A percentile compares a stretch with the other conserved stretches of the same genome.
These are phyloP conservation scores for Achaetomium macrosporum DNA, from an alignment of 2,329 filamentous ascomycete species.

Conservation along the genomic window DNA sequence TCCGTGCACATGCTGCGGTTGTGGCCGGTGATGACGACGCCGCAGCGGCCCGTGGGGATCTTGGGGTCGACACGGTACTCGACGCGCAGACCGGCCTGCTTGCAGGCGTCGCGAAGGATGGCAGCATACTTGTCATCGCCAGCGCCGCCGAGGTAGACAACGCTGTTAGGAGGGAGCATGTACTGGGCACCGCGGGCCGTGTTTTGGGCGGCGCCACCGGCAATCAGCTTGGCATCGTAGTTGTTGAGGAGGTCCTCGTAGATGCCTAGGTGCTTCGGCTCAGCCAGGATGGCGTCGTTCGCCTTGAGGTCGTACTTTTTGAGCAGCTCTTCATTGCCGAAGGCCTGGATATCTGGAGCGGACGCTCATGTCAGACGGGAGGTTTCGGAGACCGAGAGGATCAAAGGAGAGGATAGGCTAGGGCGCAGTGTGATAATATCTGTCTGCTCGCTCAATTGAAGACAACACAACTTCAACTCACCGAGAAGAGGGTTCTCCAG, in stretches of 20 bases:
- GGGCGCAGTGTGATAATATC: neutral
- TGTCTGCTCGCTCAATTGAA: neutral
- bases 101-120: conserved; percentile 78
- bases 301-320: conserved; percentile 90
- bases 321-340: conserved; percentile 75
- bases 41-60: conserved; percentile 85
- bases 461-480: conserved; percentile 35
- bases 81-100: conserved; percentile 80
- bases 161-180: conserved; percentile 81
- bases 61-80: conserved; percentile 89
- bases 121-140: conserved; percentile 95
- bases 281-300: conserved; percentile 96
- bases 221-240: conserved; percentile 88
- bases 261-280: conserved; percentile 80
- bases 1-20: conserved; percentile 93
- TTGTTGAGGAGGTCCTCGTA: conserved; percentile 93
- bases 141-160: conserved; percentile 89
- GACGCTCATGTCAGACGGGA: conserved; percentile 1
- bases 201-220: conserved; percentile 95
- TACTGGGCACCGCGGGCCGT: conserved; percentile 95
- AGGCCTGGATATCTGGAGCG: conserved; percentile 76
- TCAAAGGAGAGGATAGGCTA: neutral
- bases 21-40: conserved; percentile 93
- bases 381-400: conserved; percentile 5
- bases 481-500: conserved; percentile 97